Percentiles rank a stretch among this genome's conserved stretches.
These are phyloP conservation scores for Globisporangium iwayamae DNA, from an alignment of 352 stramenopile genomes.

Conservation along the genomic window DNA sequence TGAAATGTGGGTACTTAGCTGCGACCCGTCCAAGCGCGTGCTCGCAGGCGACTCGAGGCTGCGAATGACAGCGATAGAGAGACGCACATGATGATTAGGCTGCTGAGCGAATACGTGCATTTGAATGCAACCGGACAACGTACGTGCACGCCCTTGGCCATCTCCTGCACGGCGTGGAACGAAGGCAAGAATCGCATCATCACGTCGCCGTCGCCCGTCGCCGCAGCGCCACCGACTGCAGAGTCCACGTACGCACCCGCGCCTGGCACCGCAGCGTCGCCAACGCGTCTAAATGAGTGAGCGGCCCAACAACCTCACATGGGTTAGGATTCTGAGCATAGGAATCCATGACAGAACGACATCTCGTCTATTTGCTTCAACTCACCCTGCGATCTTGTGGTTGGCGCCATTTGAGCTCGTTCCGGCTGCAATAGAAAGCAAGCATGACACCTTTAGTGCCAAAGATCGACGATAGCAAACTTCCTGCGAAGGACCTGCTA, in stretches of 20 bases:
- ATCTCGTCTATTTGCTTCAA: background rate
- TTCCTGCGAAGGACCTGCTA: background rate
- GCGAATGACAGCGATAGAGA: background rate
- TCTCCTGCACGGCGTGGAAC: constrained; percentile 80
- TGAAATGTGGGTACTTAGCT: constrained; percentile 50
- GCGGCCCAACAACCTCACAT: background rate
- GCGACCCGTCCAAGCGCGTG: constrained; percentile 51
- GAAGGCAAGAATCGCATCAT: constrained; percentile 92
- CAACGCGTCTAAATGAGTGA: constrained; percentile 59
- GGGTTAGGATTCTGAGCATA: background rate
- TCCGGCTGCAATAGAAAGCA: constrained; percentile 35
- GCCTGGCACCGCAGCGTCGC: constrained; percentile 79
- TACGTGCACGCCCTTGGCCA: constrained; percentile 71
- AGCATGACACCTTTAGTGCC: background rate
- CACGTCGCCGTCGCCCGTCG: constrained; percentile 87
- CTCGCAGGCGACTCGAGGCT: constrained; percentile 65
- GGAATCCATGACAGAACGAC: no score
- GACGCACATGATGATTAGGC: background rate
- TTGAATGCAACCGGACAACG: constrained; percentile 14
- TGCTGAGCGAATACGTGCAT: background rate
- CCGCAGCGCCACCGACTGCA: constrained; percentile 70
- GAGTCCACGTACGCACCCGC: constrained; percentile 87
- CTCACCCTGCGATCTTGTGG: constrained; percentile 86
- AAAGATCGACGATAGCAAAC: background rate
- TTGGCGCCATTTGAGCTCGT: constrained; percentile 89